phyloP scores from a whole-genome alignment of 2,329 filamentous ascomycete genomes.

The Ilyonectria sp. region DNA sequence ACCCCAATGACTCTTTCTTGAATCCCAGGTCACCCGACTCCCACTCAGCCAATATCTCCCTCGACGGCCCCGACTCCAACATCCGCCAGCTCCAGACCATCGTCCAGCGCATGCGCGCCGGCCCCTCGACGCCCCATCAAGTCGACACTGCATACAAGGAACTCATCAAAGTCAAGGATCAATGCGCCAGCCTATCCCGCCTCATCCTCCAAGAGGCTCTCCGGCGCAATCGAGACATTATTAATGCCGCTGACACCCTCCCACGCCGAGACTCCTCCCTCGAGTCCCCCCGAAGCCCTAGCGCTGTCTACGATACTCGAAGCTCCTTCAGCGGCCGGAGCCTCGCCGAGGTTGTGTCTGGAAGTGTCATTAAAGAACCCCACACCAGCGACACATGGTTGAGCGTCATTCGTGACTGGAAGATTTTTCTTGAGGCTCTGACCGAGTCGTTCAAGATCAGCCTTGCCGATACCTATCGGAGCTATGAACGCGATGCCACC shows the following conservation, averaged over 20 bases:
- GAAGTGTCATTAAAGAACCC: slow-evolving; percentile 41
- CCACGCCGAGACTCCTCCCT: slow-evolving; percentile 49
- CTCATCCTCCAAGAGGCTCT: slow-evolving; percentile 59
- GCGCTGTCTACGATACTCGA: slow-evolving; percentile 51
- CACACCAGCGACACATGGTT: slow-evolving; percentile 54
- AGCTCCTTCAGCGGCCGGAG: slow-evolving; percentile 57
- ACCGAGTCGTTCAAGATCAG: slow-evolving; percentile 58
- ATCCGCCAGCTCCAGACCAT: slow-evolving; percentile 55
- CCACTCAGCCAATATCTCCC: slow-evolving; percentile 40
- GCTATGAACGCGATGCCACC: slow-evolving; percentile 61
- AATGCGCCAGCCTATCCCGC: slow-evolving; percentile 58
- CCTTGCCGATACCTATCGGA: slow-evolving; percentile 61
- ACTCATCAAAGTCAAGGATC: slow-evolving; percentile 59
- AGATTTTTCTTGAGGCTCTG: slow-evolving; percentile 58
- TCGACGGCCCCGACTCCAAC: slow-evolving; percentile 52
- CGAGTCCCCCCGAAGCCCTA: slow-evolving; percentile 52
- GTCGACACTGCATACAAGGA: slow-evolving; percentile 63
- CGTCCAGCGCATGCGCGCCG: slow-evolving; percentile 54
- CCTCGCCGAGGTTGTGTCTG: slow-evolving; percentile 51
- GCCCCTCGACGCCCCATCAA: slow-evolving; percentile 52
- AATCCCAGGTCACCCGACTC: slow-evolving; percentile 44
- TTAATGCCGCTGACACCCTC: slow-evolving; percentile 43
- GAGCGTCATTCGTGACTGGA: slow-evolving; percentile 61
- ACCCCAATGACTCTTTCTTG: slow-evolving; percentile 49
- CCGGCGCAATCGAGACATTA: slow-evolving; percentile 44